These are phyloP conservation scores for Zygosaccharomyces siamensis DNA, from an alignment of 805 yeast species.

Conservation along the genomic window DNA sequence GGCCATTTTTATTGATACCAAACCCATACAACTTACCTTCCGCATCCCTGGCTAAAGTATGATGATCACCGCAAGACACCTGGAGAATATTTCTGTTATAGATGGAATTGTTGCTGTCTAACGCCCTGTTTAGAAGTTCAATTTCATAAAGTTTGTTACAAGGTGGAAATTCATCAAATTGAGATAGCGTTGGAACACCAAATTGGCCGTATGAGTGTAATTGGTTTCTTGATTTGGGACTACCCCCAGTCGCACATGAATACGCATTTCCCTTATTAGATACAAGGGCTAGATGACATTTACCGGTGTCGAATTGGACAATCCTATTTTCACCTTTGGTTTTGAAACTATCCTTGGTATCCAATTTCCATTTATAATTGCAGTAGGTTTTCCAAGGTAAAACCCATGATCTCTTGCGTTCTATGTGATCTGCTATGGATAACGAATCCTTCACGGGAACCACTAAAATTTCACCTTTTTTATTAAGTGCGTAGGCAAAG, in stretches of 20 bases:
- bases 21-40: conserved; percentile 74
- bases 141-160: conserved; percentile 46
- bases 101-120: conserved; percentile 17
- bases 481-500: conserved; percentile 45
- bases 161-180: conserved; percentile 51
- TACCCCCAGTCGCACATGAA: conserved; percentile 54
- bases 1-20: conserved; percentile 84
- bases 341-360: conserved; percentile 20
- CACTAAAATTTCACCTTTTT: conserved; percentile 34
- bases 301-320: conserved; percentile 53
- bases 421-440: conserved; percentile 1
- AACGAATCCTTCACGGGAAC: conserved; percentile 29
- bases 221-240: conserved; percentile 18
- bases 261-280: conserved; percentile 57
- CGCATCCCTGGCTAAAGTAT: conserved; percentile 64
- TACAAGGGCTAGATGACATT: conserved; percentile 60
- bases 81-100: conserved; percentile 44
- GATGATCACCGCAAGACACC: conserved; percentile 70
- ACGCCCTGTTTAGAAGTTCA: conserved; percentile 29
- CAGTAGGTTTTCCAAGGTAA: conserved; percentile 26
- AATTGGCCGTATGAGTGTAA: conserved; percentile 67
- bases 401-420: conserved; percentile 18
- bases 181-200: conserved; percentile 72
- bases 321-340: conserved; percentile 47
- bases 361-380: conserved; percentile 22